phyloP scores from a whole-genome alignment of 768 basidiomycete species.

The Pleurotus citrinopileatus region DNA sequence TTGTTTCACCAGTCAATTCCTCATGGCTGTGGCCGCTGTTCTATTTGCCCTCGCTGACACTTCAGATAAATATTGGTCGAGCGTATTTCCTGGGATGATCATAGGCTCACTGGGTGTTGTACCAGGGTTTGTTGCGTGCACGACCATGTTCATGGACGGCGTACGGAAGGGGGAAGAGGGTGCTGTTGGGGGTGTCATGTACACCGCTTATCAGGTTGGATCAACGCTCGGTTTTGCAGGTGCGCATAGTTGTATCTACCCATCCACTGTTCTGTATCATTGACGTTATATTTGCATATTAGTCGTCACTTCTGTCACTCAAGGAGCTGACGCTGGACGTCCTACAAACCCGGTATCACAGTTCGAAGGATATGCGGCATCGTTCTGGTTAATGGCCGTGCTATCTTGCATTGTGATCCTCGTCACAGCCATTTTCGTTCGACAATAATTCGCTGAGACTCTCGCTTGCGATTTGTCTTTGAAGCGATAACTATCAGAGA shows the following conservation, averaged over 20 bases:
- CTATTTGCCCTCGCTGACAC: conserved; percentile 39
- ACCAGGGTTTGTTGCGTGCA: conserved; percentile 29
- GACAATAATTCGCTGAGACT: too few species aligned
- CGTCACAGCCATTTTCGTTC: background rate
- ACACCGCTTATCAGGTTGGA: conserved; percentile 12
- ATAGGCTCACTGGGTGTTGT: conserved; percentile 41
- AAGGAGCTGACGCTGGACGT: conserved; percentile 2
- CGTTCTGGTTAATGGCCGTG: conserved; percentile 1
- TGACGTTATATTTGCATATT: background rate
- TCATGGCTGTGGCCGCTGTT: conserved; percentile 32
- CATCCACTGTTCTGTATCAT: background rate
- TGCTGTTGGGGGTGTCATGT: conserved; percentile 14
- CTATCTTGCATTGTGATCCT: background rate
- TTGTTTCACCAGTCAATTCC: conserved; percentile 32
- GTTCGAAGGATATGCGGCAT: background rate
- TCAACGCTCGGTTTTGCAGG: conserved; percentile 11
- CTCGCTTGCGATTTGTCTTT: too few species aligned
- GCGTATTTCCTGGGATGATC: conserved; percentile 44
- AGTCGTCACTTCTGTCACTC: conserved; percentile 1
- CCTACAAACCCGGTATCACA: background rate
- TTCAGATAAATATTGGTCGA: conserved; percentile 37
- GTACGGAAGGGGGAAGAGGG: conserved; percentile 13
- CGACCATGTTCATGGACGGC: conserved; percentile 12
- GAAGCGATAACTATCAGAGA: too few species aligned
- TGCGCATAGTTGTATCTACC: background rate